Conservation (phyloP, 139 green algal genomes). For the Micromonas commoda region DNA sequence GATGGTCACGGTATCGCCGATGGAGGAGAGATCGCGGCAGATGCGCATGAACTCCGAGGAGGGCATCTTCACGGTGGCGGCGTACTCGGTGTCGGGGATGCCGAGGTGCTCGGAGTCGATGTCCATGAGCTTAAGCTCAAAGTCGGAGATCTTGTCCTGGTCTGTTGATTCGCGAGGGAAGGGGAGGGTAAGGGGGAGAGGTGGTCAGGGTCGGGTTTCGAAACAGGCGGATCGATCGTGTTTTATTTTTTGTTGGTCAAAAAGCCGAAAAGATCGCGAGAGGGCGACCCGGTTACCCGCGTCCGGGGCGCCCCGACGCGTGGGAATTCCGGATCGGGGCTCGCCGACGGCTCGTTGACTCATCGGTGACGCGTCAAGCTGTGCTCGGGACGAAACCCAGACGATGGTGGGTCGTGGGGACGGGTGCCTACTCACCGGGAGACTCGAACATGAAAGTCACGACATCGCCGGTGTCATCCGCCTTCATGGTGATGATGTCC, state of each 20-base stretch:
- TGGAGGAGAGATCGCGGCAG: conserved; percentile 73
- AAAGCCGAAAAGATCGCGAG: too few relatives aligned
- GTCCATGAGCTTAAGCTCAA: conserved; percentile 99
- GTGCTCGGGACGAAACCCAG: too few relatives aligned
- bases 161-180: conserved; percentile 15
- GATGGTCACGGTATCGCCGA: conserved; percentile 91
- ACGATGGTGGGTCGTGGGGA: too few relatives aligned
- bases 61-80: conserved; percentile 80
- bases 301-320: too few relatives aligned
- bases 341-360: background rate
- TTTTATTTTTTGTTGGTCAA: too few relatives aligned
- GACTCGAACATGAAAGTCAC: conserved; percentile 96
- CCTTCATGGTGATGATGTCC: conserved; percentile 95
- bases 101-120: conserved; percentile 97
- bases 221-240: too few relatives aligned
- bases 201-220: too few relatives aligned
- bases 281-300: too few relatives aligned
- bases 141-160: conserved; percentile 87
- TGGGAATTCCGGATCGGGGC: too few relatives aligned
- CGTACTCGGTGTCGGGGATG: conserved; percentile 91
- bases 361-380: too few relatives aligned
- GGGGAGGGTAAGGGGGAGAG: too few relatives aligned
- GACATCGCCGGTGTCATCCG: conserved; percentile 82
- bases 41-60: conserved; percentile 89
- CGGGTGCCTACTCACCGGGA: conserved; percentile 46